These are phyloP conservation scores for Tuber borchii DNA, from an alignment of 495 filamentous ascomycete species.

Conservation along the genomic window DNA sequence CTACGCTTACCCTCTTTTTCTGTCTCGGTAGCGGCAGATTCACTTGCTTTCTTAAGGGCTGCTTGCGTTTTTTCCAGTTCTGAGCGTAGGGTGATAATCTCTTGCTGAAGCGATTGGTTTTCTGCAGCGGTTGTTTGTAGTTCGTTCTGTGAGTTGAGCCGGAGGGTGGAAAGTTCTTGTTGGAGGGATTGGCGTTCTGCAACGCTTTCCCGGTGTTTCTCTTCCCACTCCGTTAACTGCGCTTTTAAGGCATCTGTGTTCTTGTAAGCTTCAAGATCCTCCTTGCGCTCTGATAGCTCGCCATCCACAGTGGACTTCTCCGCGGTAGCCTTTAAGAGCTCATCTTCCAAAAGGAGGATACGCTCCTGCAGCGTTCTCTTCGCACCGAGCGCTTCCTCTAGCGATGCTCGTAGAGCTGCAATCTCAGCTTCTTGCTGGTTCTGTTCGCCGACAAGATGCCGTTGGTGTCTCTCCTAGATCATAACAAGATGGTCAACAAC, in stretches of 20 bases:
- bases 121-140: slow-evolving; percentile 10
- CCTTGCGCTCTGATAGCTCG: slow-evolving; percentile 28
- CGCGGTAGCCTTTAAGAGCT: slow-evolving; percentile 40
- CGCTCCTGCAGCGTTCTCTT: slow-evolving; percentile 59
- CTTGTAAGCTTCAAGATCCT: slow-evolving; percentile 22
- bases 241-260: slow-evolving; percentile 12
- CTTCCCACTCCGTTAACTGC: slow-evolving; percentile 21
- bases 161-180: slow-evolving; percentile 15
- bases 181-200: slow-evolving; percentile 25
- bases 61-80: slow-evolving; percentile 41
- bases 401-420: slow-evolving; percentile 52
- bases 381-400: slow-evolving; percentile 59
- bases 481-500: background rate
- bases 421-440: slow-evolving; percentile 36
- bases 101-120: slow-evolving; percentile 30
- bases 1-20: slow-evolving; percentile 46
- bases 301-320: slow-evolving; percentile 17
- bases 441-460: slow-evolving; percentile 1
- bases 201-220: slow-evolving; percentile 43
- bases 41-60: slow-evolving; percentile 39
- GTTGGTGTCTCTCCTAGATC: slow-evolving; percentile 15
- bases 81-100: slow-evolving; percentile 10
- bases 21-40: slow-evolving; percentile 45
- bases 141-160: slow-evolving; percentile 2
- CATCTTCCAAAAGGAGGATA: slow-evolving; percentile 46